Evolutionary conservation across 2,329 filamentous ascomycete genomes (phyloP).

Genomic region (Ilyonectria mors-panacis): DNA sequence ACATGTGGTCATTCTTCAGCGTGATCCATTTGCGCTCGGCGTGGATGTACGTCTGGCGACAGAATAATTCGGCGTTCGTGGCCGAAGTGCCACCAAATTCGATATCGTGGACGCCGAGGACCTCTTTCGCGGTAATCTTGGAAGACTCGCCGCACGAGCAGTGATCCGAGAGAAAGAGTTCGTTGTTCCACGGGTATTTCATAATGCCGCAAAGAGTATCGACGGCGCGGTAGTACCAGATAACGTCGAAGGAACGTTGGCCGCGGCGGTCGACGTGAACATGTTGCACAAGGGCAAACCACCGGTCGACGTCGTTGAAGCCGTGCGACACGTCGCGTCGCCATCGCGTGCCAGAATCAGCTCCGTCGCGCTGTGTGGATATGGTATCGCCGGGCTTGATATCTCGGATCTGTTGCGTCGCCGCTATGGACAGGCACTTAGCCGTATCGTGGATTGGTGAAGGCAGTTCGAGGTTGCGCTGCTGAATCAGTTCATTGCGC

Average conservation of each 20-base stretch:
- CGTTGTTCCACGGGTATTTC: constrained; percentile 78
- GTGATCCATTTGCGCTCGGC: constrained; percentile 74
- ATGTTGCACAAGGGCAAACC: constrained; percentile 80
- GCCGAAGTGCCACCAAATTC: constrained; percentile 68
- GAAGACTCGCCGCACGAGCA: constrained; percentile 74
- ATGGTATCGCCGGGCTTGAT: constrained; percentile 65
- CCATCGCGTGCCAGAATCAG: constrained; percentile 70
- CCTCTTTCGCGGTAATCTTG: constrained; percentile 67
- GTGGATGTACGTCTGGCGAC: constrained; percentile 78
- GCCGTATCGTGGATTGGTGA: constrained; percentile 39
- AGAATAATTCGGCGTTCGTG: constrained; percentile 70
- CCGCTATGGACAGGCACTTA: constrained; percentile 41
- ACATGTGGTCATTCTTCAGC: constrained; percentile 67
- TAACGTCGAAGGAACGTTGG: constrained; percentile 69
- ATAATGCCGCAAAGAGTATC: constrained; percentile 80
- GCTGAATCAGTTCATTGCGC: constrained; percentile 47
- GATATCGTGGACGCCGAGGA: constrained; percentile 71
- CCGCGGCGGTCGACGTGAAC: constrained; percentile 58
- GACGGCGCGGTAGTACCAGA: constrained; percentile 81
- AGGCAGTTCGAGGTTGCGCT: constrained; percentile 48
- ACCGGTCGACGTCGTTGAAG: constrained; percentile 65
- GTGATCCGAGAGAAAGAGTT: constrained; percentile 83
- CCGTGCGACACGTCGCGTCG: constrained; percentile 61
- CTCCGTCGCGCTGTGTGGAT: constrained; percentile 61
- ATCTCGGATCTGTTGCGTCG: constrained; percentile 43